Evolutionary conservation across 495 filamentous ascomycete genomes (phyloP).

Genomic region (Pseudevernia furfuracea): DNA sequence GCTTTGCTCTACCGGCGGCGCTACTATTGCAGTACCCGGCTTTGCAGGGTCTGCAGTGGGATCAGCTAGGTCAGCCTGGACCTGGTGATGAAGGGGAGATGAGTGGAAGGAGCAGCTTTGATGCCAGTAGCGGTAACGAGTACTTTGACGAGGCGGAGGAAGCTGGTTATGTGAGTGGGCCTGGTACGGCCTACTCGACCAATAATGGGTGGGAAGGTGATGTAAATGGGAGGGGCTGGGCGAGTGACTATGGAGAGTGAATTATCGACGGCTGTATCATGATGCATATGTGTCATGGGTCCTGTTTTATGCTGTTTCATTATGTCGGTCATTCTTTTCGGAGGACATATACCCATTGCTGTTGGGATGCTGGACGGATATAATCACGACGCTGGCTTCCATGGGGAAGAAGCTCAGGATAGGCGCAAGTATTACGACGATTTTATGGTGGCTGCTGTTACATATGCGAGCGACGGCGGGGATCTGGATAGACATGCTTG

Average conservation of each 20-base stretch:
- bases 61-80: conserved; percentile 46
- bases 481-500: conserved; percentile 4
- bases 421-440: conserved; percentile 4
- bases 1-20: conserved; percentile 74
- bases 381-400: conserved; percentile 1
- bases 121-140: conserved; percentile 67
- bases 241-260: conserved; percentile 27
- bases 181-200: conserved; percentile 23
- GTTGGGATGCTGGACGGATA: conserved; percentile 6
- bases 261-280: conserved; percentile 8
- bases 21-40: conserved; percentile 88
- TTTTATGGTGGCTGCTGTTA: conserved; percentile 6
- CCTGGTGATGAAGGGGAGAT: conserved; percentile 62
- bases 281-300: conserved; percentile 9
- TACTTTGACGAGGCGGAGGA: conserved; percentile 44
- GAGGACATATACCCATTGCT: conserved; percentile 15
- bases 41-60: conserved; percentile 76
- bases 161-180: conserved; percentile 32
- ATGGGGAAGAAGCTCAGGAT: conserved; percentile 11
- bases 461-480: background rate
- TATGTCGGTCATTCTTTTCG: conserved; percentile 3
- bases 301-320: background rate
- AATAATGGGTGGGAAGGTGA: conserved; percentile 19
- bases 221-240: conserved; percentile 21
- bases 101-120: conserved; percentile 78